Evolutionary conservation across 169 alveolate species (phyloP).

Genomic region (Hepatocystis sp.): DNA sequence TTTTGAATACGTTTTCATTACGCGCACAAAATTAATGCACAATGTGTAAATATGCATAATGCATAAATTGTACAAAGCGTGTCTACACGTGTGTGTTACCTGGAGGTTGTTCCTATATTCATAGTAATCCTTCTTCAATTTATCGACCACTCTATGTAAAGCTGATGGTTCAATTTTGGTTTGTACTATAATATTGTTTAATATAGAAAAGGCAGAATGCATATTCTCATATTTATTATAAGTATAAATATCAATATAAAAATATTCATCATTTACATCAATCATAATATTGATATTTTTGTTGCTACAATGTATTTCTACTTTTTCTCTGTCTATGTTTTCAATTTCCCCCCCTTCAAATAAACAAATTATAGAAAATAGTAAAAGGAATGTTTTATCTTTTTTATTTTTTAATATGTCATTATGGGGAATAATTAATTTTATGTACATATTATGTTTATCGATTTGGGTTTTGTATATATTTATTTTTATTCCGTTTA

Average conservation of each 20-base stretch:
- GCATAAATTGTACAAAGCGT: too few species aligned
- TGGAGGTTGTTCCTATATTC: conserved; percentile 75
- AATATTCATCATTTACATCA: conserved; percentile 83
- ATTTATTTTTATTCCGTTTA: conserved; percentile 50
- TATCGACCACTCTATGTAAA: conserved; percentile 74
- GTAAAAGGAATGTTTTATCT: conserved; percentile 19
- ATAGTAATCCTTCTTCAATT: conserved; percentile 84
- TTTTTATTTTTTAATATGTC: conserved; percentile 45
- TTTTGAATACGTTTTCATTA: too few species aligned
- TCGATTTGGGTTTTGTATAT: conserved; percentile 57
- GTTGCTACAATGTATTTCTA: conserved; percentile 87
- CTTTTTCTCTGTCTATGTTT: conserved; percentile 83
- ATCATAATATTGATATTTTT: conserved; percentile 85
- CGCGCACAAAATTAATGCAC: too few species aligned
- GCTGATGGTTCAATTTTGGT: conserved; percentile 68
- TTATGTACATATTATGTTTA: conserved; percentile 34
- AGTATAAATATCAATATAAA: conserved; percentile 82
- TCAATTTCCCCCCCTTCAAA: conserved; percentile 92
- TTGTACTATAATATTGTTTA: conserved; percentile 47
- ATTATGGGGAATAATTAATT: conserved; percentile 66
- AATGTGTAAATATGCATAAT: too few species aligned
- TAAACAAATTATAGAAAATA: conserved; percentile 77
- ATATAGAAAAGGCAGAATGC: conserved; percentile 61
- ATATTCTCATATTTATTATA: conserved; percentile 71
- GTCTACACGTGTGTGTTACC: conserved; percentile 64